Conservation (phyloP, 371 early-diverging fungal species). For the Mucor racemosus region DNA sequence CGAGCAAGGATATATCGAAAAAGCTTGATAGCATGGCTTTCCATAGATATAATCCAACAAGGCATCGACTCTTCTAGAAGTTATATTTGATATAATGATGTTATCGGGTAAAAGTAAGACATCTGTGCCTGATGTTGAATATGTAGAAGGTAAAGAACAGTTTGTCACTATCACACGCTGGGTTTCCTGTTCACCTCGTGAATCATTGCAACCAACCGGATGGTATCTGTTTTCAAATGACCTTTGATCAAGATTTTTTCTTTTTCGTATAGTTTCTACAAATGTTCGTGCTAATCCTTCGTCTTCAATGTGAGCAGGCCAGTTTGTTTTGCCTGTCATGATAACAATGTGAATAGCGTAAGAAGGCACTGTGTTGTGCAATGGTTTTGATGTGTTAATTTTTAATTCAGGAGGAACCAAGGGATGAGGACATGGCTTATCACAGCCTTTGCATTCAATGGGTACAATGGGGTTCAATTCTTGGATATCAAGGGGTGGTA, state of each 20-base stretch:
- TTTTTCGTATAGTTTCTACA: slow-evolving; percentile 26
- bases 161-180: slow-evolving; percentile 41
- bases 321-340: slow-evolving; percentile 40
- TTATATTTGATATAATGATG: slow-evolving; percentile 44
- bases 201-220: slow-evolving; percentile 12
- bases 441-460: slow-evolving; percentile 33
- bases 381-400: slow-evolving; percentile 41
- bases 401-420: slow-evolving; percentile 29
- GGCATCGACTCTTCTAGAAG: slow-evolving; percentile 27
- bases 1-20: slow-evolving; percentile 33
- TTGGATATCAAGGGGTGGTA: slow-evolving; percentile 33
- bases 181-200: not conserved
- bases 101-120: slow-evolving; percentile 44
- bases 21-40: slow-evolving; percentile 28
- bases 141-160: slow-evolving; percentile 29
- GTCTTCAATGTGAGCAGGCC: slow-evolving; percentile 49
- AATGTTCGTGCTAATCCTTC: slow-evolving; percentile 40
- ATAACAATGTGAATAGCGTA: slow-evolving; percentile 44
- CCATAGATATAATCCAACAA: slow-evolving; percentile 42
- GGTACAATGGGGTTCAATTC: slow-evolving; percentile 32
- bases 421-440: slow-evolving; percentile 42
- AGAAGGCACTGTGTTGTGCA: slow-evolving; percentile 41
- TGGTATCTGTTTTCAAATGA: slow-evolving; percentile 29
- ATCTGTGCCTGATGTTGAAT: slow-evolving; percentile 33
- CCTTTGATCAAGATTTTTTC: slow-evolving; percentile 16